These are phyloP conservation scores for Musa acuminata DNA, from an alignment of 176 grass and related monocot genomes.

Conservation along the genomic window DNA sequence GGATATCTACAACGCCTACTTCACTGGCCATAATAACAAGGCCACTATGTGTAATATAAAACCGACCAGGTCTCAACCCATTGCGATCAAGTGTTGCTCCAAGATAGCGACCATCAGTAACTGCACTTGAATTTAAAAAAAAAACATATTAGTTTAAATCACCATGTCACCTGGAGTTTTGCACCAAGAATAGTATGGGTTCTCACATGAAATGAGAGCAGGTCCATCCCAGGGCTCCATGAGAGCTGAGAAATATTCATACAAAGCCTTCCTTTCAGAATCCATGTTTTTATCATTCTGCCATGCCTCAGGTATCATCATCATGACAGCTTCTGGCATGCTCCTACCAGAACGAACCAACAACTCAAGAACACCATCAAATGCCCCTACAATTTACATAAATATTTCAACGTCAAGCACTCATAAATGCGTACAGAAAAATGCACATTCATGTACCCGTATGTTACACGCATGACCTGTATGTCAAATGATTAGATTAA, in stretches of 20 bases:
- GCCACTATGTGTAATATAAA: constrained; percentile 83
- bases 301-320: constrained; percentile 99
- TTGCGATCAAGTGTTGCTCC: constrained; percentile 94
- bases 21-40: constrained; percentile 97
- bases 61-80: constrained; percentile 85
- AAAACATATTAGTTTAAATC: background rate
- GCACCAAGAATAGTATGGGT: constrained; percentile 1
- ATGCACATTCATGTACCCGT: background rate
- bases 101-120: constrained; percentile 97
- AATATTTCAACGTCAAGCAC: background rate
- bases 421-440: background rate
- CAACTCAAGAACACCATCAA: constrained; percentile 88
- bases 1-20: constrained; percentile 91
- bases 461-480: background rate
- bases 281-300: constrained; percentile 96
- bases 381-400: constrained; percentile 52
- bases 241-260: constrained; percentile 87
- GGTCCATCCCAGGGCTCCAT: constrained; percentile 99
- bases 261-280: constrained; percentile 68
- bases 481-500: background rate
- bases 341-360: constrained; percentile 80
- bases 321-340: constrained; percentile 95
- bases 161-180: background rate
- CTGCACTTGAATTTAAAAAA: constrained; percentile 17
- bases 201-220: constrained; percentile 95